A percentile compares a stretch with the other conserved stretches of the same genome.
phyloP scores from a whole-genome alignment of 768 basidiomycete genomes.

The Boletellus emodensis region DNA sequence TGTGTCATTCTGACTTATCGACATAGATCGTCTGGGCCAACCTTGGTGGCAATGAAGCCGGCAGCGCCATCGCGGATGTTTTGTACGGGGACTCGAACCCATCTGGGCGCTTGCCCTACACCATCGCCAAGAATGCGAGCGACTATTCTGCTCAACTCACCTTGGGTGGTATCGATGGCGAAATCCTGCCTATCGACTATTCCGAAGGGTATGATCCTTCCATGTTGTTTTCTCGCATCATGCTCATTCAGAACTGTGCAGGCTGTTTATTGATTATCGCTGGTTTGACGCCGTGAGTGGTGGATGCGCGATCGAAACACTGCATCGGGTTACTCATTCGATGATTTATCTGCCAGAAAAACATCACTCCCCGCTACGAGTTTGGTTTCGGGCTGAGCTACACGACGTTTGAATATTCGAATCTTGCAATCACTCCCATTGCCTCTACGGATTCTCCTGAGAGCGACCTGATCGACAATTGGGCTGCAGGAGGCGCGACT shows the following conservation, averaged over 20 bases:
- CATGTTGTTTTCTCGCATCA: too few species aligned
- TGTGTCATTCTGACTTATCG: constrained; percentile 13
- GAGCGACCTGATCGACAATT: constrained; percentile 38
- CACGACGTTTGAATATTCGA: constrained; percentile 71
- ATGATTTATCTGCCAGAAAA: constrained; percentile 45
- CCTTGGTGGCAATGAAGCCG: constrained; percentile 71
- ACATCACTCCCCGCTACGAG: constrained; percentile 77
- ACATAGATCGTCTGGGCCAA: constrained; percentile 46
- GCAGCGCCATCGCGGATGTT: constrained; percentile 73
- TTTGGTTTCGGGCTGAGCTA: constrained; percentile 92
- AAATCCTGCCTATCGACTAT: constrained; percentile 53
- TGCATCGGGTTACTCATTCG: too few species aligned
- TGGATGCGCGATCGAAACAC: not conserved
- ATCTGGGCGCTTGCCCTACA: constrained; percentile 64
- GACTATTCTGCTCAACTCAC: constrained; percentile 50
- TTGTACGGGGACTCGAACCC: constrained; percentile 77
- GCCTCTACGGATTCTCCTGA: constrained; percentile 29
- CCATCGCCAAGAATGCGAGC: constrained; percentile 55
- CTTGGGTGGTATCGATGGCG: constrained; percentile 21
- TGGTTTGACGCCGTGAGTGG: constrained; percentile 61
- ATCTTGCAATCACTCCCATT: constrained; percentile 47
- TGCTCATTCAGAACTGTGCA: constrained; percentile 11
- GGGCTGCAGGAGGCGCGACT: constrained; percentile 57
- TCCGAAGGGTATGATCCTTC: constrained; percentile 40
- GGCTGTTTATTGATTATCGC: constrained; percentile 67